Conservation (phyloP, 208 protist genomes). For the Crithidia mellificae region DNA sequence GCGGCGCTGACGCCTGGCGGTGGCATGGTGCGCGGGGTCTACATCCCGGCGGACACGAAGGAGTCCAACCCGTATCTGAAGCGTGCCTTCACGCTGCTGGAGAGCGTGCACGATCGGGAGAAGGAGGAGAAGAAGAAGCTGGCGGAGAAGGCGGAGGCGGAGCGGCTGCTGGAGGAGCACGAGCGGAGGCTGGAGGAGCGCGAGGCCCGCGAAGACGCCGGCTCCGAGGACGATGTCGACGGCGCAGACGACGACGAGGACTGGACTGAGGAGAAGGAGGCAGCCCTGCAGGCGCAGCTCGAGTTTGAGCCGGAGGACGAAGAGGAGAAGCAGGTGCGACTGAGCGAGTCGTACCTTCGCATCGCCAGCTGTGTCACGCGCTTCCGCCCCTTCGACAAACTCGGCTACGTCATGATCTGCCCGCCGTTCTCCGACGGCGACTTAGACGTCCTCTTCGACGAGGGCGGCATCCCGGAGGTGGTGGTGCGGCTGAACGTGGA, state of each 20-base stretch:
- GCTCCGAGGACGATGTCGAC: slow-evolving; percentile 45
- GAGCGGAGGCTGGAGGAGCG: slow-evolving; percentile 41
- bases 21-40: slow-evolving; percentile 56
- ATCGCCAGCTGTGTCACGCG: slow-evolving; percentile 81
- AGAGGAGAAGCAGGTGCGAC: slow-evolving; percentile 73
- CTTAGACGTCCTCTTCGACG: slow-evolving; percentile 70
- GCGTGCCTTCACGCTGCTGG: slow-evolving; percentile 54
- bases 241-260: slow-evolving; percentile 62
- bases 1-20: slow-evolving; percentile 55
- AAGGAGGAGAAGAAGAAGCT: slow-evolving; percentile 56
- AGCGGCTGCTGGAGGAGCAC: slow-evolving; percentile 58
- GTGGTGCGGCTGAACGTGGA: slow-evolving; percentile 67
- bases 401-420: slow-evolving; percentile 88
- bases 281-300: slow-evolving; percentile 56
- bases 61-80: slow-evolving; percentile 52
- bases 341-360: slow-evolving; percentile 83
- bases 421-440: slow-evolving; percentile 76
- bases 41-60: slow-evolving; percentile 45
- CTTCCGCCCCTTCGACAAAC: slow-evolving; percentile 84
- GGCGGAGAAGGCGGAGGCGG: slow-evolving; percentile 47
- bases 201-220: slow-evolving; percentile 32
- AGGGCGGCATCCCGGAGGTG: slow-evolving; percentile 74
- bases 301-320: slow-evolving; percentile 89
- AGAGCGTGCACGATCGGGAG: slow-evolving; percentile 59
- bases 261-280: slow-evolving; percentile 73